Conservation (phyloP, 345 rosid genomes). For the Citrus maxima region DNA sequence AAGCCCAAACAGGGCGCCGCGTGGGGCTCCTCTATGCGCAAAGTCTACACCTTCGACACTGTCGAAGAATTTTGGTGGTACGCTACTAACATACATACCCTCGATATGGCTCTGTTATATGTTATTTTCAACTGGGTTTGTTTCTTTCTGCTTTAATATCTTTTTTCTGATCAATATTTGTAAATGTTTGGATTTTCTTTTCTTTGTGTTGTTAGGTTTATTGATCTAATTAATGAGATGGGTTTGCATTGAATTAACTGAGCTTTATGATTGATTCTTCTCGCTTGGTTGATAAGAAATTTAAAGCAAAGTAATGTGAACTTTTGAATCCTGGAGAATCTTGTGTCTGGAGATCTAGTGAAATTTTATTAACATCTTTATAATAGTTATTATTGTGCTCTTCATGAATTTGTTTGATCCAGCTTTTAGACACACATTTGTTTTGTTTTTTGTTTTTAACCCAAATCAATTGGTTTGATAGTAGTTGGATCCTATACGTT, state of each 20-base stretch:
- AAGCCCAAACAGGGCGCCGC: conserved; percentile 77
- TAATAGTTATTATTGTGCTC: background rate
- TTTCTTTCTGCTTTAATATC: background rate
- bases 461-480: background rate
- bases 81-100: background rate
- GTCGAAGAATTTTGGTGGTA: conserved; percentile 98
- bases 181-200: background rate
- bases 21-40: conserved; percentile 83
- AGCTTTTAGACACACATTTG: background rate
- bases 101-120: background rate
- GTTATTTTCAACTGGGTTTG: background rate
- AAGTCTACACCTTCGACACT: conserved; percentile 78
- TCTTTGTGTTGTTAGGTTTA: background rate
- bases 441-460: too few relatives aligned
- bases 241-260: too few relatives aligned
- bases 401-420: background rate
- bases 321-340: background rate
- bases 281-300: background rate
- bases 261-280: background rate
- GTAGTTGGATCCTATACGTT: background rate
- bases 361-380: background rate
- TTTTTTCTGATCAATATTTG: background rate
- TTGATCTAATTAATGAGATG: background rate
- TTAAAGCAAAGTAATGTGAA: background rate
- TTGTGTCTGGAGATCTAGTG: background rate